Base-by-base conservation (phyloP, 2,329 filamentous ascomycete species). In the Apiospora saccharicola region DNA sequence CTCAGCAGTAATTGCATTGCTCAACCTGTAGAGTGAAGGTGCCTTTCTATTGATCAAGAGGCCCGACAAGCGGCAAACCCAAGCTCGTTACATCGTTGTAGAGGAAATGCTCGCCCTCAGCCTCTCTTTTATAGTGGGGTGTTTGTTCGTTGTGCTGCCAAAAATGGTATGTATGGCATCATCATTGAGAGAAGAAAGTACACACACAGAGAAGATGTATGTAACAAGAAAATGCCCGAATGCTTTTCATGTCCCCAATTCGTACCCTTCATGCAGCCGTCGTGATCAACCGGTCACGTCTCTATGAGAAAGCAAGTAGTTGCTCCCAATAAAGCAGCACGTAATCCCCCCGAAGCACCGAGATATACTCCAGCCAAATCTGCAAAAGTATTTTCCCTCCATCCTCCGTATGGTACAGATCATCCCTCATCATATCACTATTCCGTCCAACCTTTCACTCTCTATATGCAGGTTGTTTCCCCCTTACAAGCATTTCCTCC, bases 241-340 rank as follows among this genome's bases (percentile, higher is more conserved):
- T 64, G 57, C 57, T 64, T 64, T 64, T 64, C 51, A 14, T 37
- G 8, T 61, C 30, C 57, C 34, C 22, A 13, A 22, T 64, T 64
- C 34, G 34, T 64, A 64, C 34, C 57, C 57, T 64, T 64, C 57
- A 64, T 64, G 57, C 57, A 64, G 34, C 57, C 57, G 13, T 64
- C 57, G 57, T 64, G 57, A 64, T 64, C 57, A 64, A 41, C 57
- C 57, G 30, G 57, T 64, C 57, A 64, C 57, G 57, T 41, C 57
- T 64, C 53, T 61, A 61, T 61, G 53, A 61, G 34, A 14, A 41
- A 64, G 57, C 34, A 64, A n/a, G 30, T 8, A 34, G 57, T 64
- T 64, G 57, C 57, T 64, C 57, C 57, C 57, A 41, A n/a, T 10
- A 64, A 64, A 64, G 22, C 34, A 64, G 34, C 57, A 64, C 30